Evolutionary conservation across 768 basidiomycete genomes (phyloP).

Genomic region (Amanita pallidorosea): DNA sequence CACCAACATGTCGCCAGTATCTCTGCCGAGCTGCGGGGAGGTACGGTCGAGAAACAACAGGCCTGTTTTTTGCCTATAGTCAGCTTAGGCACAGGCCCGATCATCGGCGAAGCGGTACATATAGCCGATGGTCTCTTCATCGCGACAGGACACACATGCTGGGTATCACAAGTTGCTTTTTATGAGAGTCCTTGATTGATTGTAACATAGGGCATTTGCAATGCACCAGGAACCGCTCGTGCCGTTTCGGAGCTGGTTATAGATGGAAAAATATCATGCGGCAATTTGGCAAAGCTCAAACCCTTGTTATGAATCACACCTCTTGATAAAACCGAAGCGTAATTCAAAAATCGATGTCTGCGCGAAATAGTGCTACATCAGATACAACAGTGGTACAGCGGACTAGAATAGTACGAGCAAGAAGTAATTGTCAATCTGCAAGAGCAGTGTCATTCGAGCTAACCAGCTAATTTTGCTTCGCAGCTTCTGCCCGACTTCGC

Average conservation of each 20-base stretch:
- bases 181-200: neutral
- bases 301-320: constrained; percentile 19
- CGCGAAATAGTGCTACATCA: neutral
- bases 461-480: neutral
- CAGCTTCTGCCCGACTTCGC: constrained; percentile 29
- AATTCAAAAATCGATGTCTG: constrained; percentile 1
- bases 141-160: constrained; percentile 73
- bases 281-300: constrained; percentile 37
- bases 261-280: constrained; percentile 30
- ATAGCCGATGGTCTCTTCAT: constrained; percentile 58
- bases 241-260: constrained; percentile 63
- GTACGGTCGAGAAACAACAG: constrained; percentile 37
- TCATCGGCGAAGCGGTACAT: constrained; percentile 50
- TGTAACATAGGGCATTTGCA: constrained; percentile 55
- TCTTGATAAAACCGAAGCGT: neutral
- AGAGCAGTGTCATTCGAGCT: neutral
- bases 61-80: constrained; percentile 77
- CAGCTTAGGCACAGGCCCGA: constrained; percentile 48
- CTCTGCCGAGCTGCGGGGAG: constrained; percentile 44
- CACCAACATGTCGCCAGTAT: constrained; percentile 48
- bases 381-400: constrained; percentile 3
- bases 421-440: neutral
- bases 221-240: constrained; percentile 76
- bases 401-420: neutral
- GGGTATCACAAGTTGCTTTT: constrained; percentile 32